These are phyloP conservation scores for Aspergillus sp. DNA, from an alignment of 2,329 filamentous ascomycete genomes.

Conservation along the genomic window DNA sequence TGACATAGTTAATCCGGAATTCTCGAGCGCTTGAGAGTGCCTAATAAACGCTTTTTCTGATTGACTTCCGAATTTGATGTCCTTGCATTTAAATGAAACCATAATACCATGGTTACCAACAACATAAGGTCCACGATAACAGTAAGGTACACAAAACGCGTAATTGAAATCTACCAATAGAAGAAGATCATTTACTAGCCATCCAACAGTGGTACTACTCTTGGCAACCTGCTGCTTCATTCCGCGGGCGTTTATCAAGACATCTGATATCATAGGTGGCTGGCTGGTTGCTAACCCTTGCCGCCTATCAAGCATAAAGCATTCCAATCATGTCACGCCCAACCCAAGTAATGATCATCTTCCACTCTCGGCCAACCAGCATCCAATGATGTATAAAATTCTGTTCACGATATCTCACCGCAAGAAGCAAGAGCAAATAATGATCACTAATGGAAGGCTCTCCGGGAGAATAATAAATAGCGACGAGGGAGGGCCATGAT, in stretches of 20 bases:
- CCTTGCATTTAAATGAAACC: not conserved
- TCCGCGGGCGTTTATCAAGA: not conserved
- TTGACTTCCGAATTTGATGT: not conserved
- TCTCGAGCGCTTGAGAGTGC: not conserved
- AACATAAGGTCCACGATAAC: too few species aligned
- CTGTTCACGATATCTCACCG: not conserved
- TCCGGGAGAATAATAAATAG: not conserved
- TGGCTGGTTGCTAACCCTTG: not conserved
- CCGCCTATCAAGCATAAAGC: not conserved
- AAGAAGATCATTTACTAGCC: not conserved
- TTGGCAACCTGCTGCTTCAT: not conserved
- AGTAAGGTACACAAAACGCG: not conserved
- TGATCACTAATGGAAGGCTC: not conserved
- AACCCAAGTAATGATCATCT: not conserved
- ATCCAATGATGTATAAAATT: not conserved
- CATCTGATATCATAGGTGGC: not conserved
- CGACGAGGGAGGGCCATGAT: not conserved
- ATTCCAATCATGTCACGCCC: not conserved
- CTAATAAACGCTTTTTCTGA: not conserved
- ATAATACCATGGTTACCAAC: not conserved
- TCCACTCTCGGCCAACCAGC: not conserved
- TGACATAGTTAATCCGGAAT: fast-evolving
- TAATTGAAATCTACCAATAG: not conserved
- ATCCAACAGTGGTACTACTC: not conserved
- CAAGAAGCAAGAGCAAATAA: not conserved